phyloP scores from a whole-genome alignment of 495 filamentous ascomycete species.

The Xylaria scruposa region DNA sequence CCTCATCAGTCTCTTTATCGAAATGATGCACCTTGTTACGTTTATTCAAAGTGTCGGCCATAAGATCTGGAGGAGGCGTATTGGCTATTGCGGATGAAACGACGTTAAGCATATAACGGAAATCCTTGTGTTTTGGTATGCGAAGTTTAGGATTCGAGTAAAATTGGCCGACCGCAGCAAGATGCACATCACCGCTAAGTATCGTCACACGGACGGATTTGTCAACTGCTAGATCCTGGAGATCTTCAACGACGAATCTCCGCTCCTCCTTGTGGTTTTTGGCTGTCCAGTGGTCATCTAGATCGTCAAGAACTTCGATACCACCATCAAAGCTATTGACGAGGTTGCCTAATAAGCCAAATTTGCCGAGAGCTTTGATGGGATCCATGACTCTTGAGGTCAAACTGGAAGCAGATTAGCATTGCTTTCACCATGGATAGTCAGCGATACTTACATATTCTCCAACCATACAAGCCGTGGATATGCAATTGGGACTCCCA shows the following conservation, averaged over 20 bases:
- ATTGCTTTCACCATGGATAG: not conserved
- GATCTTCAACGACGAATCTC: slow-evolving; percentile 82
- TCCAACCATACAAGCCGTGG: slow-evolving; percentile 83
- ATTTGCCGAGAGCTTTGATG: slow-evolving; percentile 84
- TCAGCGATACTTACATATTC: slow-evolving; percentile 58
- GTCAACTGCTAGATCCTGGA: slow-evolving; percentile 89
- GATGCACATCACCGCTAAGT: slow-evolving; percentile 88
- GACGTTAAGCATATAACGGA: slow-evolving; percentile 89
- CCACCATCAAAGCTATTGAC: slow-evolving; percentile 91
- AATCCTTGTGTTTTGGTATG: slow-evolving; percentile 82
- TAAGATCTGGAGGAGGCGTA: slow-evolving; percentile 83
- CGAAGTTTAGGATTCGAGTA: slow-evolving; percentile 84
- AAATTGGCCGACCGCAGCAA: slow-evolving; percentile 92
- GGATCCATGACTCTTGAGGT: slow-evolving; percentile 86
- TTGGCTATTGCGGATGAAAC: slow-evolving; percentile 89
- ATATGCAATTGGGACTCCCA: slow-evolving; percentile 91
- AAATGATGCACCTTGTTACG: slow-evolving; percentile 93
- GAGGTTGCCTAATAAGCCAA: slow-evolving; percentile 78
- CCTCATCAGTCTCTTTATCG: slow-evolving; percentile 84
- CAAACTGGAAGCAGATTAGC: slow-evolving; percentile 57
- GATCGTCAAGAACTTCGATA: slow-evolving; percentile 90
- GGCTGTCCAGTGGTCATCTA: slow-evolving; percentile 97
- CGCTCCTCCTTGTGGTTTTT: slow-evolving; percentile 91
- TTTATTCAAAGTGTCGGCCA: slow-evolving; percentile 91
- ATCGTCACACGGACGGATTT: slow-evolving; percentile 93